A percentile compares a stretch with the other conserved stretches of the same genome.
Conservation (phyloP, 331 rosid species). For the Acacia concinna region DNA sequence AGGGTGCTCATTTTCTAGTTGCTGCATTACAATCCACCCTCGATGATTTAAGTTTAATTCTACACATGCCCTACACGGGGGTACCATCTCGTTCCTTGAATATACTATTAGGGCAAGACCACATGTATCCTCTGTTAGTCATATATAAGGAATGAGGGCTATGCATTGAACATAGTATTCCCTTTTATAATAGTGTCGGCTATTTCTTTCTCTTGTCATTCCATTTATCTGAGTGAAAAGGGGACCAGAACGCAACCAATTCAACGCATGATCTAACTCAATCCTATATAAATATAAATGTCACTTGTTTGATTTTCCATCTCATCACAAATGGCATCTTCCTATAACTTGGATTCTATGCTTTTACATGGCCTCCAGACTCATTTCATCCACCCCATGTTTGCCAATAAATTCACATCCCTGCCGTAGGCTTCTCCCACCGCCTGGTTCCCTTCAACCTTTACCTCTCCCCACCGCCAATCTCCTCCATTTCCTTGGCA, state of each 20-base stretch:
- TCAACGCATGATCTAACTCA: background rate
- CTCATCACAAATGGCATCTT: background rate
- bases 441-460: constrained; percentile 14
- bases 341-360: background rate
- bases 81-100: too few species aligned
- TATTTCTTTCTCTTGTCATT: too few species aligned
- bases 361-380: constrained; percentile 32
- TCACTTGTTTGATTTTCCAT: too few species aligned
- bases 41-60: too few species aligned
- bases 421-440: constrained; percentile 35
- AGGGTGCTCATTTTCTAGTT: too few species aligned
- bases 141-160: too few species aligned
- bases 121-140: too few species aligned
- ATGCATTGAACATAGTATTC: too few species aligned
- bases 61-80: too few species aligned
- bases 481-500: constrained; percentile 27
- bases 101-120: too few species aligned
- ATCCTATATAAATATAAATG: background rate
- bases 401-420: constrained; percentile 17
- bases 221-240: background rate
- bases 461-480: constrained; percentile 23
- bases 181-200: too few species aligned
- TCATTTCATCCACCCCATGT: background rate
- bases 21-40: too few species aligned
- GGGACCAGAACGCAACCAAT: background rate